Conservation (phyloP, 2,329 filamentous ascomycete genomes). For the Calonectria hongkongensis region DNA sequence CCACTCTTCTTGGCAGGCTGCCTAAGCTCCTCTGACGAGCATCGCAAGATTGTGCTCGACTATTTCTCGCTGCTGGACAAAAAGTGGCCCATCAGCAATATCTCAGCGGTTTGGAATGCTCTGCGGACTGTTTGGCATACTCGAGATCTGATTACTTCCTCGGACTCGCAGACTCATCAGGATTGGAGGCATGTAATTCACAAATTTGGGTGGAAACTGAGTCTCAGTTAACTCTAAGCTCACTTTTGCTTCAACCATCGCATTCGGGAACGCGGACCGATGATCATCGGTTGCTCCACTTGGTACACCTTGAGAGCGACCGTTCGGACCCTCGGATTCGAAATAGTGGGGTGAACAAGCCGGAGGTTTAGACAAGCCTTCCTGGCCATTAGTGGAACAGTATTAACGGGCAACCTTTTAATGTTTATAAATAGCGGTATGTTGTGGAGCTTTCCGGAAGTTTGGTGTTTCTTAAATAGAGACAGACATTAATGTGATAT, state of each 20-base stretch:
- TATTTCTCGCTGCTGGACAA: constrained; percentile 48
- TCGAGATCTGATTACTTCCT: constrained; percentile 40
- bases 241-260: neutral
- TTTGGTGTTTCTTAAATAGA: neutral
- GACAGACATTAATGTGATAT: neutral
- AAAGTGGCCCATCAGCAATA: constrained; percentile 52
- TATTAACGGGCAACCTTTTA: too few relatives aligned
- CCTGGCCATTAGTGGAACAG: too few relatives aligned
- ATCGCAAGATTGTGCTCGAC: constrained; percentile 48
- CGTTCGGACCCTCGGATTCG: too few relatives aligned
- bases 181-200: constrained; percentile 52
- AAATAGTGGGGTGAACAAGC: too few relatives aligned
- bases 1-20: constrained; percentile 52
- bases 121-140: constrained; percentile 50
- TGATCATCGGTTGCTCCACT: too few relatives aligned
- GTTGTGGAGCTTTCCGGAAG: too few relatives aligned
- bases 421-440: too few relatives aligned
- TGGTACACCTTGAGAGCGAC: too few relatives aligned
- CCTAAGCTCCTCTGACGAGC: constrained; percentile 47
- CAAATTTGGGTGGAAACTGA: constrained; percentile 53
- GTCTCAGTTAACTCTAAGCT: constrained; percentile 15
- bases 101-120: constrained; percentile 50
- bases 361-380: too few relatives aligned
- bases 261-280: neutral
- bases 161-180: constrained; percentile 29